These are phyloP conservation scores for Funneliformis mosseae DNA, from an alignment of 192 early-diverging fungal genomes.

Conservation along the genomic window DNA sequence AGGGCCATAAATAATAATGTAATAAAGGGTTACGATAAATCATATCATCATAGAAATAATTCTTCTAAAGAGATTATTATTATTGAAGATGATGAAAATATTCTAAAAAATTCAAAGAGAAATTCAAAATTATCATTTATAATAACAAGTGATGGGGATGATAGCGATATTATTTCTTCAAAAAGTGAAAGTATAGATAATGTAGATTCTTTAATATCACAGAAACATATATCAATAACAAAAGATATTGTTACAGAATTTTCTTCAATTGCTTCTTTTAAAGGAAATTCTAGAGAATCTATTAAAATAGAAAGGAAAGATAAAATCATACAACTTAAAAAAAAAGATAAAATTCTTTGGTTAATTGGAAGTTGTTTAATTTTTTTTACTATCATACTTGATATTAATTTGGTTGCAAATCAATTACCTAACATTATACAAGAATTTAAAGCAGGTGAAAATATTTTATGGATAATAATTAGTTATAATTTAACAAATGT, in stretches of 20 bases:
- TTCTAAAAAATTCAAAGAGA: neutral
- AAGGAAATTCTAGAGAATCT: neutral
- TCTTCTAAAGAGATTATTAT: neutral
- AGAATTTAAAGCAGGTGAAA: conserved; percentile 59
- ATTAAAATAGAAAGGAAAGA: neutral
- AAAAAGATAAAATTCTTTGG: neutral
- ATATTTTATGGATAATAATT: conserved; percentile 80
- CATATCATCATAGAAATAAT: neutral
- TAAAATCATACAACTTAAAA: neutral
- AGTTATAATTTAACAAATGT: conserved; percentile 46
- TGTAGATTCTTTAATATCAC: neutral
- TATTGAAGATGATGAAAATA: neutral
- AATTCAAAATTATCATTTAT: conserved; percentile 14
- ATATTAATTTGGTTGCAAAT: conserved; percentile 63
- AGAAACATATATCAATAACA: neutral
- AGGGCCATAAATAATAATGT: neutral
- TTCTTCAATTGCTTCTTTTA: neutral
- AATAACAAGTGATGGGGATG: neutral
- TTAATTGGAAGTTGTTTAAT: conserved; percentile 37
- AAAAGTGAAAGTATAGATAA: conserved; percentile 14
- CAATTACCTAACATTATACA: conserved; percentile 62
- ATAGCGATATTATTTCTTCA: neutral
- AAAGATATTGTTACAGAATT: neutral
- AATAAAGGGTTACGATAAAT: neutral
- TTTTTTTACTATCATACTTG: conserved; percentile 59